These are phyloP conservation scores for Groenewaldozyma tartarivorans DNA, from an alignment of 805 yeast species.

Conservation along the genomic window DNA sequence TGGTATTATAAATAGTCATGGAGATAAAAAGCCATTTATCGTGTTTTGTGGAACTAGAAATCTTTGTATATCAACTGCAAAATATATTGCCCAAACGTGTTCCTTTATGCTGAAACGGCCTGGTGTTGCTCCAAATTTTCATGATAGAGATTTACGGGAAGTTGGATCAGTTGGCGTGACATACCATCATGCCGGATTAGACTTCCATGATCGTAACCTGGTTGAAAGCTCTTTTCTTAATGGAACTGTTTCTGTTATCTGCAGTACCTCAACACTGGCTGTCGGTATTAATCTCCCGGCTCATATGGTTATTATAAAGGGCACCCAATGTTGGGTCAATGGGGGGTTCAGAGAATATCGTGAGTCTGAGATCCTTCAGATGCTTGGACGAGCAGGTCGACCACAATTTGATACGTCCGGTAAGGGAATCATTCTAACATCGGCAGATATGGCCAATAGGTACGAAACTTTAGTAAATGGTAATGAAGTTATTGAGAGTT, in stretches of 20 bases:
- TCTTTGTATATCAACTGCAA: background rate
- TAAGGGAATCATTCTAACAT: slow-evolving; percentile 83
- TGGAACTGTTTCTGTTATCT: slow-evolving; percentile 70
- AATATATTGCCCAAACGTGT: background rate
- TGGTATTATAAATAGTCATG: background rate
- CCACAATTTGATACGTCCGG: slow-evolving; percentile 88
- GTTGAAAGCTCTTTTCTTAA: slow-evolving; percentile 82
- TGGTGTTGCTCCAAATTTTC: background rate
- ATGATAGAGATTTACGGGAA: background rate
- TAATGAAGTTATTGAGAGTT: background rate
- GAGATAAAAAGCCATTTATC: background rate
- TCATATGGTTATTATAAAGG: slow-evolving; percentile 83
- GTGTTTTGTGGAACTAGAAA: background rate
- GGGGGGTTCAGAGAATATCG: slow-evolving; percentile 47
- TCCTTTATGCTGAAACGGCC: background rate
- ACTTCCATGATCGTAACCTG: slow-evolving; percentile 57
- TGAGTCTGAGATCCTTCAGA: slow-evolving; percentile 86
- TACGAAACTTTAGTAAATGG: background rate
- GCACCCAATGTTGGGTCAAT: slow-evolving; percentile 73
- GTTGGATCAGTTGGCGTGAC: background rate
- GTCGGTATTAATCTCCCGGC: slow-evolving; percentile 97
- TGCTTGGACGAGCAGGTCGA: slow-evolving; percentile 95
- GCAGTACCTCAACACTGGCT: slow-evolving; percentile 85
- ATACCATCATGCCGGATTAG: slow-evolving; percentile 82
- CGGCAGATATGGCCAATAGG: slow-evolving; percentile 53